Base-by-base conservation (phyloP, 495 filamentous ascomycete genomes). In the Penicillium cosmopolitanum region DNA sequence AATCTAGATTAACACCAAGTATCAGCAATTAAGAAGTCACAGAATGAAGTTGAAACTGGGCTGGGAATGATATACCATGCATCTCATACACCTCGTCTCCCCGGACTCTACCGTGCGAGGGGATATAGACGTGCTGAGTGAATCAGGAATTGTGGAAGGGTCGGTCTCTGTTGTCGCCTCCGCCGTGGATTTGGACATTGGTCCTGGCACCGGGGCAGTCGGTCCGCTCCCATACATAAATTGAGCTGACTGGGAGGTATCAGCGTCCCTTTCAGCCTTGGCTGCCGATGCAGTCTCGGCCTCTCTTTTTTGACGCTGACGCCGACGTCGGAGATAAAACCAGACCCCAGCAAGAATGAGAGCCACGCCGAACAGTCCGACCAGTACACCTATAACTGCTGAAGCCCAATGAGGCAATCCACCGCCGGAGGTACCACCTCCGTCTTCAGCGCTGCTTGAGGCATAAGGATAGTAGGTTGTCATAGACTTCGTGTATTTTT, bases 351-450 rank as follows among this genome's bases (percentile, higher is more conserved):
- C 80, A 28, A 81, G 80, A 18, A 86, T 75, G 34, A 89, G 66
- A 2, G 80, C 82, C 33, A 90, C 56, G 51, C 85, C 76, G 40
- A 89, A 70, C 2, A 91, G 74, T 9, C 87, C 87, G 2, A 87
- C 72, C 1, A 91, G 79, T 5, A 88, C 85, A 5, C 87, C 89
- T 16, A 92, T 76, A 2, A 91, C 82, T 2, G 87, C 85, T 0
- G 79, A 82, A 2, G 89, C 76, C 74, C 84, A 91, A 0, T 66
- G 68, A 5, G 87, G 87, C 11, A 85, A 74, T 5, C 83, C 77
- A n/a, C 70, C 62, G 34, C 68, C 65, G 3, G 35, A 38, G 10
- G 10, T 38, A 15, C 7, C 13, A 38, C 10, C 6, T 50, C 7
- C 19, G 34, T 34, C 25, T 56, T 21, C 11, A 31, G 31, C 42